Evolutionary conservation across 2,329 filamentous ascomycete genomes (phyloP).

Genomic region (Rasamsonia emersonii): DNA sequence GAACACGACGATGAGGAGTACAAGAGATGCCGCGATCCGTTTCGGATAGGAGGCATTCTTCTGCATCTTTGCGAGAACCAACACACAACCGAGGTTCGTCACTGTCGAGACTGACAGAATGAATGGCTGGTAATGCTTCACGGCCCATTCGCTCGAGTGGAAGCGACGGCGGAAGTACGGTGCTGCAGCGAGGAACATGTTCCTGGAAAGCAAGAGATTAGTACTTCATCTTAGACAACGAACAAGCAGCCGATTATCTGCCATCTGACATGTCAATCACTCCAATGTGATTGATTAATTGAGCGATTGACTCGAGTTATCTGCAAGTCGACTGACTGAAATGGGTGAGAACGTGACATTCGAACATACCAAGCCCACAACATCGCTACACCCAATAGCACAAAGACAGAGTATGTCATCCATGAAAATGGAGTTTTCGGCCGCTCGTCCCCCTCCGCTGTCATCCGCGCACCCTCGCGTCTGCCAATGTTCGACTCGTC

Average conservation of each 20-base stretch:
- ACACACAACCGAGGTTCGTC: slow-evolving; percentile 68
- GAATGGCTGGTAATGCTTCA: slow-evolving; percentile 77
- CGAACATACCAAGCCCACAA: slow-evolving; percentile 91
- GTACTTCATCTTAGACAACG: too few relatives aligned
- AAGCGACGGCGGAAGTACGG: slow-evolving; percentile 89
- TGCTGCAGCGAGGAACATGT: slow-evolving; percentile 94
- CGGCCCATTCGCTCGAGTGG: slow-evolving; percentile 58
- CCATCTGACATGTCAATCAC: too few relatives aligned
- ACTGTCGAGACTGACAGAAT: slow-evolving; percentile 80
- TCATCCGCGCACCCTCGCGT: neutral
- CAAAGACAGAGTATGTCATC: slow-evolving; percentile 78
- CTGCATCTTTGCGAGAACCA: slow-evolving; percentile 73
- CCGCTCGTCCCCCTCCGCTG: slow-evolving; percentile 1
- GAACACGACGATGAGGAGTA: slow-evolving; percentile 71
- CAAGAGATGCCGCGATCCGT: slow-evolving; percentile 69
- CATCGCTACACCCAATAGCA: slow-evolving; percentile 83
- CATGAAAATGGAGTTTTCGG: slow-evolving; percentile 57
- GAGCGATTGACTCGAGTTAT: too few relatives aligned
- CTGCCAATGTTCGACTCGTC: neutral
- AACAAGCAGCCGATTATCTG: too few relatives aligned
- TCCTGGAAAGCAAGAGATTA: slow-evolving; percentile 56
- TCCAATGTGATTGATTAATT: too few relatives aligned
- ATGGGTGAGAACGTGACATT: too few relatives aligned
- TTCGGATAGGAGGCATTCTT: slow-evolving; percentile 76
- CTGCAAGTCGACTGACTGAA: too few relatives aligned